Evolutionary conservation across 1,139 yeast genomes (phyloP).

Genomic region (Hansenula sp.): DNA sequence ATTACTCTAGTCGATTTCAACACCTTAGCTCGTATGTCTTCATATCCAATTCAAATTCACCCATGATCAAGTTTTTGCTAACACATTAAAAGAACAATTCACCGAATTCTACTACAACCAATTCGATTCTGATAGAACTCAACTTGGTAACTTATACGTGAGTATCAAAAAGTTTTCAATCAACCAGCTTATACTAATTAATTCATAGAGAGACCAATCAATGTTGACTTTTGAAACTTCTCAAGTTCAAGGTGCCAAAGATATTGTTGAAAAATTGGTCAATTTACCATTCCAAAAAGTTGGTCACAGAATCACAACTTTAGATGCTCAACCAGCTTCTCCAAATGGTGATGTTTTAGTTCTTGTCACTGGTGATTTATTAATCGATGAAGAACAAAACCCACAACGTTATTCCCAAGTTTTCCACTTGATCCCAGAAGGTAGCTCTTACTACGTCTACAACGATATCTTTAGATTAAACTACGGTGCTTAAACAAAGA

Average conservation of each 20-base stretch:
- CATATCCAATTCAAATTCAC: background rate
- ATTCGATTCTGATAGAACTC: slow-evolving; percentile 89
- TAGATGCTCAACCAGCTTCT: slow-evolving; percentile 98
- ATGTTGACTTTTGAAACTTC: slow-evolving; percentile 96
- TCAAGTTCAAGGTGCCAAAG: slow-evolving; percentile 92
- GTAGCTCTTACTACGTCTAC: slow-evolving; percentile 84
- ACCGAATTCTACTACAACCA: slow-evolving; percentile 93
- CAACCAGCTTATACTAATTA: background rate
- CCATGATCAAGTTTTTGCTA: background rate
- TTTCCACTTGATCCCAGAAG: slow-evolving; percentile 94
- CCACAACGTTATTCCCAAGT: slow-evolving; percentile 97
- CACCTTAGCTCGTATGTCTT: slow-evolving; percentile 37
- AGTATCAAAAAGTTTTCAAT: slow-evolving; percentile 17
- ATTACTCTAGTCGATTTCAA: slow-evolving; percentile 55
- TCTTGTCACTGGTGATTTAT: slow-evolving; percentile 95
- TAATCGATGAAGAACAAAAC: slow-evolving; percentile 87
- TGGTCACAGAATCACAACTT: slow-evolving; percentile 85
- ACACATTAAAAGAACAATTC: slow-evolving; percentile 51
- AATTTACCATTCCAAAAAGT: slow-evolving; percentile 90
- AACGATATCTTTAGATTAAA: slow-evolving; percentile 96
- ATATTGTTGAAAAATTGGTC: slow-evolving; percentile 83
- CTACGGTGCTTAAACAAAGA: slow-evolving; percentile 40
- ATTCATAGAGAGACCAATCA: slow-evolving; percentile 71
- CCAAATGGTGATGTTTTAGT: slow-evolving; percentile 92
- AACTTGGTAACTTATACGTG: slow-evolving; percentile 86